Base-by-base conservation (phyloP, 2,329 filamentous ascomycete species). In the Bipolaris cookei region DNA sequence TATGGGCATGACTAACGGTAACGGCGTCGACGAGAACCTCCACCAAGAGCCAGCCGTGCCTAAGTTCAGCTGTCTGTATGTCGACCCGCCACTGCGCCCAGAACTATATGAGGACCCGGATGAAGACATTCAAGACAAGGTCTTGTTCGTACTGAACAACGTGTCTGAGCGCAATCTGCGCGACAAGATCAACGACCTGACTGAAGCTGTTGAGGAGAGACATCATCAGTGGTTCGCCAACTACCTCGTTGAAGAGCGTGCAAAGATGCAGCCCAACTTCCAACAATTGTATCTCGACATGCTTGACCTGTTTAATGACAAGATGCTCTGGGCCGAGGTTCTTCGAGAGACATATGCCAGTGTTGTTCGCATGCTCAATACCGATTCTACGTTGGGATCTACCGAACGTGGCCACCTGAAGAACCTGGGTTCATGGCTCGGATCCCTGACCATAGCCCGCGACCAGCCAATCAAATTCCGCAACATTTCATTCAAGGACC, bases 181-280 rank as follows among this genome's bases (percentile, higher is more conserved):
- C 50, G 84, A 89, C 38, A 97, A 97, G 78, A 89, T 94, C 69
- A 83, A 84, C 51, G 92, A 97, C 65, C 84, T 99, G 35, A 88
- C 87, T 47, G 88, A 91, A 37, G 87, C 90, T 42, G 80, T 99
- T 45, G 88, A 92, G 48, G 86, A 90, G 51, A 88, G 88, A 65
- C 90, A 97, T 74, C 90, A 96, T 69, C 92, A 96, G 72, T 99
- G 95, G 95, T 99, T 99, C 72, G 95, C 96, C 6, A 88, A 88
- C 45, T 96, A 98, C 71, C 83, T 99, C 8, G 95, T 99, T 2
- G 94, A 97, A 71, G 91, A 97, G 74, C 91, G 96, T 43, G 96
- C 94, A 30, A 98, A 97, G 78, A 89, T 97, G 82, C 94, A 99
- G 74, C 93, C 94, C 5, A 99, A 99, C 76, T 98, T 96, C 71